Evolutionary conservation across 1,284 basidiomycete species (phyloP), one percentile per base, ranked within the genome.

Genomic region (Phylloboletellus chloephorus): DNA sequence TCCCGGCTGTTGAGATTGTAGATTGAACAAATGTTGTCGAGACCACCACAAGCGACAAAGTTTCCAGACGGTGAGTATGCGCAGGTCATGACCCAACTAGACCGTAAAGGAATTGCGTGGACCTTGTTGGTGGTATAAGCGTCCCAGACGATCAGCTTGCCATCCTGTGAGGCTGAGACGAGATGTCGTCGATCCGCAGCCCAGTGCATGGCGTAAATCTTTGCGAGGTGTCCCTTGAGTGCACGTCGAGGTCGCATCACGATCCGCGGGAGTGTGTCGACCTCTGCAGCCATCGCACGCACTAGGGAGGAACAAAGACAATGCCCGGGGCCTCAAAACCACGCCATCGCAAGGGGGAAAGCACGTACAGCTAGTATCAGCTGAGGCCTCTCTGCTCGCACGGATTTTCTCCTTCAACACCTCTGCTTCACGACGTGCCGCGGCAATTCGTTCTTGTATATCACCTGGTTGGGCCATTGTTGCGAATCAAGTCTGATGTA

Each of bases 141-240:
- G 66, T 99, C 95, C 95, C 95, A 99, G 38, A 99, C 92, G 63
- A 99, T 98, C 44, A 99, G 79, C 68, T 98, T 98, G 48, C 96
- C 96, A 61, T 99, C 95, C 64, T 99, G 95, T 4, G 95, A 98
- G 17, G 96, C 95, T 9, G 95, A 98, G 31, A 99, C 95, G 49
- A 98, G 79, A 71, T 98, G 96, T 57, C 93, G 78, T 60, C 91
- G 82, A 72, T 98, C 96, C 44, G 84, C 83, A 13, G 95, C 87
- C 96, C 96, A 99, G 66, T 98, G 95, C 86, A 98, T 95, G 36
- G 96, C 94, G 66, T 98, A 98, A 62, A 99, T 97, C 76, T 99
- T 99, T 52, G 95, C 94, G 44, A 98, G 78, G 69, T 98, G 96
- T 32, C 95, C 95, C 58, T 94, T 88, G 54, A 98, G 81, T 46